phyloP scores from a whole-genome alignment of 2,329 filamentous ascomycete species.

The Colletotrichum magnum region DNA sequence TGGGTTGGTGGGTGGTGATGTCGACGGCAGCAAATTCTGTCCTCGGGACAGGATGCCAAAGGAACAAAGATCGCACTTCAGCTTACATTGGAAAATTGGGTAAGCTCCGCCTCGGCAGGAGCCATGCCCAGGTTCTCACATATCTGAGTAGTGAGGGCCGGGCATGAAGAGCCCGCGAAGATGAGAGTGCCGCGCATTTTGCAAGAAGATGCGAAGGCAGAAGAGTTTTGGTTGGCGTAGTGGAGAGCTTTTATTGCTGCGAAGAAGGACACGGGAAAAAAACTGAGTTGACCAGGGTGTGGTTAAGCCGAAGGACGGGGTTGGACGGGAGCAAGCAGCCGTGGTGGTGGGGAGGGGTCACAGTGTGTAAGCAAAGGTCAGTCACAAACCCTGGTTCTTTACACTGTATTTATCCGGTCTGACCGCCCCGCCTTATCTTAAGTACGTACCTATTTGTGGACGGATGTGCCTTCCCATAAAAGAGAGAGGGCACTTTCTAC shows the following conservation, averaged over 20 bases:
- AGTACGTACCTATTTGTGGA: background rate
- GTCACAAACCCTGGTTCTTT: fast-evolving
- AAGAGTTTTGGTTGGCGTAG: conserved; percentile 44
- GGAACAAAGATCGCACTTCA: conserved; percentile 43
- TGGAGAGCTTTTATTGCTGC: conserved; percentile 45
- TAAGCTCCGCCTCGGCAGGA: conserved; percentile 75
- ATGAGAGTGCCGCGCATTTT: conserved; percentile 77
- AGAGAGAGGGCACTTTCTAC: too few species aligned
- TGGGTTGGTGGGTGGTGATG: conserved; percentile 7
- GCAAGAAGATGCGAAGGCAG: conserved; percentile 44
- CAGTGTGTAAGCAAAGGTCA: background rate
- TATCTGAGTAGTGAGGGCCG: conserved; percentile 74
- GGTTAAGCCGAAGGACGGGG: conserved; percentile 27
- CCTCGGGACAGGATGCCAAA: conserved; percentile 15
- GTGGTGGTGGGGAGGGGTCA: conserved; percentile 1
- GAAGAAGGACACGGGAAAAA: conserved; percentile 23
- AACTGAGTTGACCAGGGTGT: conserved; percentile 35
- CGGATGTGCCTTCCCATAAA: background rate
- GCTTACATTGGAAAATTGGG: conserved; percentile 79
- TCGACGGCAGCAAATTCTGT: conserved; percentile 28
- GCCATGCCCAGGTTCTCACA: conserved; percentile 78
- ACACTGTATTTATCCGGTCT: conserved; percentile 39
- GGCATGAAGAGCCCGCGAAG: conserved; percentile 78
- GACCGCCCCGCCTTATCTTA: background rate
- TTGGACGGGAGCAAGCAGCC: background rate